phyloP scores from a whole-genome alignment of 2,329 filamentous ascomycete genomes.

The Alternaria dauci region DNA sequence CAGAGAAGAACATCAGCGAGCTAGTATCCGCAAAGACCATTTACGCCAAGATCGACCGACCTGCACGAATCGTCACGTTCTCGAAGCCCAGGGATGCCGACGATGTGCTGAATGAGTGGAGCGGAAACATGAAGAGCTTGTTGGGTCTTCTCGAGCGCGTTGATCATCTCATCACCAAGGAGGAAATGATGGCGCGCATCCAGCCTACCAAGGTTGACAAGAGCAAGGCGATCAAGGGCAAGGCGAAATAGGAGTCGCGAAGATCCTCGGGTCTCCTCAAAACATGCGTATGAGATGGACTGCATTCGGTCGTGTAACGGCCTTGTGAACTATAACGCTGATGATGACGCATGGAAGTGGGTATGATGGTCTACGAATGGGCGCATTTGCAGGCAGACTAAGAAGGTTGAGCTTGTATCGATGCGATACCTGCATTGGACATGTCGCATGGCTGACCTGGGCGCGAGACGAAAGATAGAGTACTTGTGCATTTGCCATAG shows the following conservation, averaged over 20 bases:
- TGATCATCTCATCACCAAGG: slow-evolving; percentile 98
- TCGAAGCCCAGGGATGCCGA: slow-evolving; percentile 94
- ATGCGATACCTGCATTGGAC: neutral
- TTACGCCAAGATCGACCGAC: slow-evolving; percentile 95
- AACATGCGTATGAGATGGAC: slow-evolving; percentile 18
- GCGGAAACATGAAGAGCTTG: slow-evolving; percentile 94
- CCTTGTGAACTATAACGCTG: slow-evolving; percentile 5
- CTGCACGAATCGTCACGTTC: slow-evolving; percentile 90
- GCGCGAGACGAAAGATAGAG: neutral
- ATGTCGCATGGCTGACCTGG: neutral
- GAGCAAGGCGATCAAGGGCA: slow-evolving; percentile 49
- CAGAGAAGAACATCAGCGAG: slow-evolving; percentile 98
- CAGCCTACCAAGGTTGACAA: slow-evolving; percentile 68
- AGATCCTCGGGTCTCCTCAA: slow-evolving; percentile 17
- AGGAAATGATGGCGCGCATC: slow-evolving; percentile 99
- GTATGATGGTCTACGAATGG: neutral
- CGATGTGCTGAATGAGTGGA: slow-evolving; percentile 98
- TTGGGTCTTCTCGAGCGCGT: slow-evolving; percentile 87
- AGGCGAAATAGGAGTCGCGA: slow-evolving; percentile 36
- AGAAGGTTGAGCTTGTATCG: neutral
- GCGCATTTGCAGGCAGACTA: neutral
- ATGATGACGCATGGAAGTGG: slow-evolving; percentile 6
- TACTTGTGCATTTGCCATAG: neutral
- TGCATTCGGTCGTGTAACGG: neutral
- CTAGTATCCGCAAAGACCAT: slow-evolving; percentile 97